Evolutionary conservation across 495 filamentous ascomycete species (phyloP).

Genomic region (Mytilinidion resinicola): DNA sequence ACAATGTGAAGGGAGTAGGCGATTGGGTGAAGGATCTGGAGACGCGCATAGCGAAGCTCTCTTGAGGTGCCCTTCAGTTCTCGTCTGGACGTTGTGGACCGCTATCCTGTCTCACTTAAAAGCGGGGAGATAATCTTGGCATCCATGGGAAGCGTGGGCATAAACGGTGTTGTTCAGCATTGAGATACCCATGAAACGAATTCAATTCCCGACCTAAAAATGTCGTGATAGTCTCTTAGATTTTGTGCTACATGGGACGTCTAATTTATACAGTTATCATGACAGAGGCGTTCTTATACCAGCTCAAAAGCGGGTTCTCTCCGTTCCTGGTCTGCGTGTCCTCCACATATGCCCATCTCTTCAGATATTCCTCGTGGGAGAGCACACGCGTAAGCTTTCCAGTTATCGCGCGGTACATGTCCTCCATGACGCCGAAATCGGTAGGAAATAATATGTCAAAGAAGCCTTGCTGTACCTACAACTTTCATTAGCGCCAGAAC

Average conservation of each 20-base stretch:
- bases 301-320: constrained; percentile 85
- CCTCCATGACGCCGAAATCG: constrained; percentile 80
- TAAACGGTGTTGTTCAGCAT: too few species aligned
- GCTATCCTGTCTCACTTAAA: too few species aligned
- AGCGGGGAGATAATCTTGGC: too few species aligned
- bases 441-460: constrained; percentile 99
- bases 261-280: constrained; percentile 64
- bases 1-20: constrained; percentile 74
- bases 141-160: too few species aligned
- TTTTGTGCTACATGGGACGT: not conserved
- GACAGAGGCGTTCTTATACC: constrained; percentile 92
- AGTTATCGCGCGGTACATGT: constrained; percentile 84
- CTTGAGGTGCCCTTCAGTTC: not conserved
- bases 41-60: constrained; percentile 53
- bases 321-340: constrained; percentile 82
- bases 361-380: constrained; percentile 85
- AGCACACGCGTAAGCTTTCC: constrained; percentile 80
- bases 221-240: not conserved
- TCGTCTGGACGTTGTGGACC: too few species aligned
- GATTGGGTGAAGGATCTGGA: constrained; percentile 88
- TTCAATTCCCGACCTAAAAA: too few species aligned
- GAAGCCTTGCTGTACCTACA: constrained; percentile 89
- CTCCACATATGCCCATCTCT: constrained; percentile 79
- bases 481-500: not conserved
- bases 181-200: too few species aligned